Evolutionary conservation across 129 eudicot species (phyloP).

Genomic region (Escallonia herrerae): DNA sequence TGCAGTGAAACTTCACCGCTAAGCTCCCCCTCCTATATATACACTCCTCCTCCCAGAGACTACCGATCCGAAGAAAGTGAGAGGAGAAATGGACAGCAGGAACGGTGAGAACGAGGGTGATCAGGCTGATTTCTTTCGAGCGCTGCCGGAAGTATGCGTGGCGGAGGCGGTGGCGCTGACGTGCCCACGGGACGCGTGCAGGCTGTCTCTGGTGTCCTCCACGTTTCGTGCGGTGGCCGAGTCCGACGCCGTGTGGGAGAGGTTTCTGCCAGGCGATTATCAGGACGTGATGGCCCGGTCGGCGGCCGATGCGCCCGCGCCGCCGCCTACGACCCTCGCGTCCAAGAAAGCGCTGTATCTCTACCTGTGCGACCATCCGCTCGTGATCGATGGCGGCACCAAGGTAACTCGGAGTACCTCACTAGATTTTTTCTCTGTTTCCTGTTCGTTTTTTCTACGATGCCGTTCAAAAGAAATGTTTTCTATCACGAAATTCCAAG

Average conservation of each 20-base stretch:
- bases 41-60: too few species aligned
- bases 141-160: constrained; percentile 33
- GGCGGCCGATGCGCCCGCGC: neutral
- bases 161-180: constrained; percentile 24
- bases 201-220: constrained; percentile 12
- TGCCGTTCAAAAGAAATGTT: too few species aligned
- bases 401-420: constrained; percentile 30
- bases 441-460: too few species aligned
- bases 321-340: neutral
- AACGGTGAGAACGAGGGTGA: neutral
- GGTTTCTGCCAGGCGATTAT: constrained; percentile 32
- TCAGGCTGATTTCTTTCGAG: constrained; percentile 5
- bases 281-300: constrained; percentile 13
- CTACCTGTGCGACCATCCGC: constrained; percentile 42
- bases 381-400: constrained; percentile 51
- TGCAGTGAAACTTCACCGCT: too few species aligned
- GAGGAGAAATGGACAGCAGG: neutral
- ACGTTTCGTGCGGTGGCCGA: constrained; percentile 31
- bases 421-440: too few species aligned
- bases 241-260: constrained; percentile 45
- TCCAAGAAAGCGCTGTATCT: constrained; percentile 51
- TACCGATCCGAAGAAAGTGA: neutral
- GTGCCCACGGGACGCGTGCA: constrained; percentile 27
- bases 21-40: too few species aligned
- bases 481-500: too few species aligned